Conservation (phyloP, 2,329 filamentous ascomycete species). For the Curvularia verruculosa region DNA sequence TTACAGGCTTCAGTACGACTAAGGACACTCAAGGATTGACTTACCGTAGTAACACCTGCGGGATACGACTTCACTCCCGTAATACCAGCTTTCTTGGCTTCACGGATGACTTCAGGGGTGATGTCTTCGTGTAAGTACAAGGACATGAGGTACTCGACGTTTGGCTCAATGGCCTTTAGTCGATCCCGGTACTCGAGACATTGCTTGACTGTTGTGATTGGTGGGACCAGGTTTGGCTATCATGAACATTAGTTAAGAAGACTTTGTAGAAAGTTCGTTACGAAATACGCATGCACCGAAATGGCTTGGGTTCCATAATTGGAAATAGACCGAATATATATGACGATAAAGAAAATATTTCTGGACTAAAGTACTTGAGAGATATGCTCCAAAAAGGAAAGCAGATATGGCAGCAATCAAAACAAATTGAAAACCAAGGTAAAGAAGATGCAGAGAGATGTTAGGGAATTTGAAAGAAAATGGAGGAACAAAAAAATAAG, state of each 20-base stretch:
- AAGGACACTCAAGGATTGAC: too few relatives aligned
- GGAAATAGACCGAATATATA: not conserved
- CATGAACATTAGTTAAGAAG: not conserved
- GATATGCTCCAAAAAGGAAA: not conserved
- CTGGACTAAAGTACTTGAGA: not conserved
- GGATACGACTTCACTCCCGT: slow-evolving; percentile 74
- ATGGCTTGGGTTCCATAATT: not conserved
- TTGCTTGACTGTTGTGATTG: slow-evolving; percentile 56
- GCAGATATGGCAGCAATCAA: too few relatives aligned
- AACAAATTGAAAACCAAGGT: too few relatives aligned
- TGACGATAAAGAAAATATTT: not conserved
- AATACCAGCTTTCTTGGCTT: slow-evolving; percentile 75
- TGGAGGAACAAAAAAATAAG: not conserved
- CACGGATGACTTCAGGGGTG: slow-evolving; percentile 63
- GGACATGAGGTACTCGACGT: slow-evolving; percentile 59
- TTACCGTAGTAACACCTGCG: slow-evolving; percentile 51
- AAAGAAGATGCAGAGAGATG: too few relatives aligned
- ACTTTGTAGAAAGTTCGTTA: not conserved
- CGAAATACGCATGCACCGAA: not conserved
- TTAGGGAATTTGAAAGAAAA: not conserved
- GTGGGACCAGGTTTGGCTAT: slow-evolving; percentile 59
- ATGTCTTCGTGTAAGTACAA: slow-evolving; percentile 58
- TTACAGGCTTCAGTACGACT: not conserved
- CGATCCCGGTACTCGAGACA: slow-evolving; percentile 54
- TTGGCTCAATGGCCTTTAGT: slow-evolving; percentile 54